A percentile compares a stretch with the other conserved stretches of the same genome.
Evolutionary conservation across 441 rosid genomes (phyloP).

Genomic region (Daphne laureola): DNA sequence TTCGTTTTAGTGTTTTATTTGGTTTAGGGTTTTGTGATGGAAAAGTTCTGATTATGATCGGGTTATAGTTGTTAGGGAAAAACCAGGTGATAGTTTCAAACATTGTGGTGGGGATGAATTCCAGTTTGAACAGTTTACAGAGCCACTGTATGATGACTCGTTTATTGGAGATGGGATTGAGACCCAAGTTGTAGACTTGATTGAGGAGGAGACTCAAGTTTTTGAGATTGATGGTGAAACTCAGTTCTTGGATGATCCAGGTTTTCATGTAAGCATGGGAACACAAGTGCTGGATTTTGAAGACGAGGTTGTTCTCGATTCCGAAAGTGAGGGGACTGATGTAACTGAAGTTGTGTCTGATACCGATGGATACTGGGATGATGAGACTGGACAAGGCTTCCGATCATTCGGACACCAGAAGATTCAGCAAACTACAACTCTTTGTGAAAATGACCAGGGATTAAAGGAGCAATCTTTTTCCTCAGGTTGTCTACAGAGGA

Average conservation of each 20-base stretch:
- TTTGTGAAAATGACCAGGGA: conserved; percentile 11
- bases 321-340: conserved; percentile 32
- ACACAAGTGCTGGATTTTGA: conserved; percentile 35
- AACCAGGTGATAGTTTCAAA: conserved; percentile 22
- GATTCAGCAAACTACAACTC: conserved; percentile 5
- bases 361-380: conserved; percentile 26
- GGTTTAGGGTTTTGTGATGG: conserved; percentile 2
- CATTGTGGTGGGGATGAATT: conserved; percentile 15
- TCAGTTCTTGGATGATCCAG: conserved; percentile 28
- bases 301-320: conserved; percentile 18
- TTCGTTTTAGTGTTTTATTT: neutral
- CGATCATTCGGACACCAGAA: conserved; percentile 14
- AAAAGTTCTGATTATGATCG: neutral
- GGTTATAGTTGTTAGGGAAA: neutral
- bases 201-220: conserved; percentile 38
- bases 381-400: conserved; percentile 17
- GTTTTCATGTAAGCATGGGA: conserved; percentile 12
- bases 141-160: conserved; percentile 27
- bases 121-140: conserved; percentile 16
- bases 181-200: conserved; percentile 45
- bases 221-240: conserved; percentile 25
- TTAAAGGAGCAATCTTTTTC: conserved; percentile 15
- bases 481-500: conserved; percentile 14
- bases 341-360: conserved; percentile 34
- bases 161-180: conserved; percentile 34